Evolutionary conservation across 2,329 filamentous ascomycete genomes (phyloP).

Genomic region (Penicillium italicum): DNA sequence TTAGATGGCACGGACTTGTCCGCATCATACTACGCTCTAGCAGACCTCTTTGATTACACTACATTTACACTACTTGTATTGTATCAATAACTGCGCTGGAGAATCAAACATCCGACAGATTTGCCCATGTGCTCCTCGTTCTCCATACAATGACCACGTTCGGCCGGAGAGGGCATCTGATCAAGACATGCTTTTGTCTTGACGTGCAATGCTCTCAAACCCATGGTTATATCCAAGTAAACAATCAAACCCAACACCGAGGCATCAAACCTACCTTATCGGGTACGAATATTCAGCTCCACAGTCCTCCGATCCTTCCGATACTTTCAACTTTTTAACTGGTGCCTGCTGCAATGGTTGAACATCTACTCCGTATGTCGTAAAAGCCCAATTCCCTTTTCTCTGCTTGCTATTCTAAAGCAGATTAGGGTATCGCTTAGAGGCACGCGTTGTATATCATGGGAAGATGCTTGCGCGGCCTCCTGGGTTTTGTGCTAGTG

Average conservation of each 20-base stretch:
- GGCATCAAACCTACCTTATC: not conserved
- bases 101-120: not conserved
- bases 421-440: not conserved
- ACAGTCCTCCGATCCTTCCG: not conserved
- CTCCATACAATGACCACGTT: not conserved
- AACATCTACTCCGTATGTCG: no score
- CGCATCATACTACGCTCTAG: conserved; percentile 15
- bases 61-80: not conserved
- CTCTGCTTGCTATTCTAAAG: not conserved
- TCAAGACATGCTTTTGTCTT: not conserved
- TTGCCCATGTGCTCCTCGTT: not conserved
- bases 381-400: not conserved
- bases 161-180: not conserved
- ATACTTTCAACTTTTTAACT: not conserved
- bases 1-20: not conserved
- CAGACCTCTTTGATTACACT: not conserved
- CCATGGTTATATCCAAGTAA: no score
- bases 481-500: not conserved
- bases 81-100: not conserved
- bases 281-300: not conserved
- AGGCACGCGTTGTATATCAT: not conserved
- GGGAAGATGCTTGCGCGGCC: not conserved
- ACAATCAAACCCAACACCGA: not conserved
- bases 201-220: not conserved
- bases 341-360: not conserved